A percentile compares a stretch with the other conserved stretches of the same genome.
phyloP scores from a whole-genome alignment of 352 stramenopile species.

The Pythium phragmiticola region DNA sequence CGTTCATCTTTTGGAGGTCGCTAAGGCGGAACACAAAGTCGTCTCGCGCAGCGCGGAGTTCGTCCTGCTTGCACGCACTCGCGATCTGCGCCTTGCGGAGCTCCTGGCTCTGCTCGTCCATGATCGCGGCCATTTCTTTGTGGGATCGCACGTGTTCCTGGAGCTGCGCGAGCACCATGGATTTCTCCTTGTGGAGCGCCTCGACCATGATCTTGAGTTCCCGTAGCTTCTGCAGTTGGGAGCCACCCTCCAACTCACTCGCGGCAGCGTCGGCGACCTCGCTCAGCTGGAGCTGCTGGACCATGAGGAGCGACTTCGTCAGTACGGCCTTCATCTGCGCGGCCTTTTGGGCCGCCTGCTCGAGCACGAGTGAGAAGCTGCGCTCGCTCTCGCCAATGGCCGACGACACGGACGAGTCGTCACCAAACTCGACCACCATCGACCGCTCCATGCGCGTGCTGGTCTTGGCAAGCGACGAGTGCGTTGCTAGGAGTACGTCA shows the following conservation, averaged over 20 bases:
- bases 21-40: slow-evolving; percentile 32
- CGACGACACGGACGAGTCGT: slow-evolving; percentile 43
- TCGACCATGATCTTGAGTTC: slow-evolving; percentile 55
- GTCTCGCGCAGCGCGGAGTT: slow-evolving; percentile 39
- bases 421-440: slow-evolving; percentile 54
- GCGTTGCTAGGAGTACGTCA: slow-evolving; percentile 62
- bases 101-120: slow-evolving; percentile 60
- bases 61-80: slow-evolving; percentile 40
- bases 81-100: slow-evolving; percentile 51
- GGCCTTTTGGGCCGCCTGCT: slow-evolving; percentile 34
- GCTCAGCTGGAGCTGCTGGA: slow-evolving; percentile 49
- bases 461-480: slow-evolving; percentile 55
- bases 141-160: slow-evolving; percentile 54
- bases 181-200: slow-evolving; percentile 60
- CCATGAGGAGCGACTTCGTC: slow-evolving; percentile 34
- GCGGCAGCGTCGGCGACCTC: slow-evolving; percentile 27
- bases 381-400: slow-evolving; percentile 41
- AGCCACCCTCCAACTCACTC: neutral
- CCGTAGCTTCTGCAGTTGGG: slow-evolving; percentile 30
- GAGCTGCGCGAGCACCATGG: slow-evolving; percentile 50
- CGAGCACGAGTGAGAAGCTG: slow-evolving; percentile 36
- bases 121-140: slow-evolving; percentile 38
- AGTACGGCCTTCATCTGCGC: slow-evolving; percentile 41
- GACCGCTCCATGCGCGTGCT: slow-evolving; percentile 49
- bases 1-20: slow-evolving; percentile 38